These are phyloP conservation scores for Mangifera indica DNA, from an alignment of 345 rosid genomes.

Conservation along the genomic window DNA sequence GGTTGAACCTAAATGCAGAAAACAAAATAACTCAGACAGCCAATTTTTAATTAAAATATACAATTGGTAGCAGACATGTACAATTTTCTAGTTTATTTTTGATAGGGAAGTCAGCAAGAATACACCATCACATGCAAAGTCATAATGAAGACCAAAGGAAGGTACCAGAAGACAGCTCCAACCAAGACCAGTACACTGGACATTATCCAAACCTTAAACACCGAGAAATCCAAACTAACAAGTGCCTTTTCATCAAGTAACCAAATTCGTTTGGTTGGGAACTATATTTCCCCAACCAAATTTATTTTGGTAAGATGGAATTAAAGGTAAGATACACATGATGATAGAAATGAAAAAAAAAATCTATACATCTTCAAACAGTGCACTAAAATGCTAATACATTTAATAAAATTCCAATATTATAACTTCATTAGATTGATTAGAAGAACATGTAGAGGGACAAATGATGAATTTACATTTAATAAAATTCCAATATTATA, in stretches of 20 bases:
- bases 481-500: background rate
- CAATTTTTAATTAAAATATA: conserved; percentile 6
- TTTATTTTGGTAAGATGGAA: no score
- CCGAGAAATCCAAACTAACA: background rate
- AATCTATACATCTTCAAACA: no score
- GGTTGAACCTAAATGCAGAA: conserved; percentile 81
- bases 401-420: background rate
- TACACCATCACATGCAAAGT: conserved; percentile 5
- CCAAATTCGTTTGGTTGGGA: background rate
- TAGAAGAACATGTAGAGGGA: background rate
- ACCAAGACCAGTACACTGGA: background rate
- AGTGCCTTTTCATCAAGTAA: background rate
- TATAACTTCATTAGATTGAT: background rate
- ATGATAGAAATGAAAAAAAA: no score
- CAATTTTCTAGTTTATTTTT: background rate
- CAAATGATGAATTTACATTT: background rate
- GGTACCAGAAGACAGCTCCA: background rate
- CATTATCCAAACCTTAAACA: background rate
- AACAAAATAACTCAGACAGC: conserved; percentile 14
- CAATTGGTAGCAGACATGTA: background rate
- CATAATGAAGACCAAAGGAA: background rate
- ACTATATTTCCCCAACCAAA: background rate
- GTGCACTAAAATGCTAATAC: no score
- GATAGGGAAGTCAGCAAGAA: conserved; percentile 4
- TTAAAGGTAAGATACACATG: no score